Base-by-base conservation (phyloP, 208 protist species). In the Trypanosoma mega region DNA sequence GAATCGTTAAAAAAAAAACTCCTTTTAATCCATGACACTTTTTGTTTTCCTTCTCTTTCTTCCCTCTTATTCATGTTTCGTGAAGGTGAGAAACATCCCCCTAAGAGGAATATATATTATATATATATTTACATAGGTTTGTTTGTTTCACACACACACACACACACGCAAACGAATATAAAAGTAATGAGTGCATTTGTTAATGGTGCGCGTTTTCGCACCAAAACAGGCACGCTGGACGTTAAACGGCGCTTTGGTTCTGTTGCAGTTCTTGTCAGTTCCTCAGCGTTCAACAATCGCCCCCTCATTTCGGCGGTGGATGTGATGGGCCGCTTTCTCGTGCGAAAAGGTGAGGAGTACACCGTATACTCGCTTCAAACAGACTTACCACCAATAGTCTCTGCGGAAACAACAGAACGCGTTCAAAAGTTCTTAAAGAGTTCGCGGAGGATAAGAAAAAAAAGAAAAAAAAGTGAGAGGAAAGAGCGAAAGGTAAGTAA, bases 301-400 rank as follows among this genome's bases (percentile, higher is more conserved):
- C 57, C 68, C 21, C 65, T 70, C 11, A 78, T 90, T 20, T 64
- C 73, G 8, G 72, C 82, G 3, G 78, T 85, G 30, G 76, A 90
- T 46, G 67, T 69, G 14, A 46, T 49, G 3, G 82, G 82, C 2
- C 62, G 64, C 7, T 90, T 84, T 63, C 30, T 74, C 4, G 79
- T 86, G 1, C 61, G 67, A 39, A 52, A 76, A 0, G 68, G 72
- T 14, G 55, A 37, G 3, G 48, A 24, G 2, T 90, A 90, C 58
- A 47, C 57, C 16, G 69, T 76, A 0, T 62, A 33, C 44, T 49
- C 64, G 20, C 62, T 78, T 26, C 70, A 76, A 45, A 64, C 31
- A 8, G 58, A 47, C 21, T 23, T 30, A 2, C 23, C 58, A 8
- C 27, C 21, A 24, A 6, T 27, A 12, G 52, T 64, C 34, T n/a